These are phyloP conservation scores for Sclerotinia minor DNA, from an alignment of 2,329 filamentous ascomycete genomes.

Conservation along the genomic window DNA sequence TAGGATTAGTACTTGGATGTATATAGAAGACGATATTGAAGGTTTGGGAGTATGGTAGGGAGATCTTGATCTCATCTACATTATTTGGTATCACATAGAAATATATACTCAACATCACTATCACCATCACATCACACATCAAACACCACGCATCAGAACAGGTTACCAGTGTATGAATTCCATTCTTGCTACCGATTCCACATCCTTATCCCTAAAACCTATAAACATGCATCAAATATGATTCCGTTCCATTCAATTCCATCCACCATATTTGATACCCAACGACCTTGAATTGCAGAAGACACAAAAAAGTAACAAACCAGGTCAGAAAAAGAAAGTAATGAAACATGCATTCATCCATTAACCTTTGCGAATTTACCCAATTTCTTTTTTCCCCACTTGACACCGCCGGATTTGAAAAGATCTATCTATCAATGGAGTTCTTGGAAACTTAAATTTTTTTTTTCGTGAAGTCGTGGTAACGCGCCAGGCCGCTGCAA, in stretches of 20 bases:
- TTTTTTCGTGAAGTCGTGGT: slow-evolving; percentile 26
- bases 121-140: not conserved
- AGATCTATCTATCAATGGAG: slow-evolving; percentile 24
- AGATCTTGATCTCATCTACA: not conserved
- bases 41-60: not conserved
- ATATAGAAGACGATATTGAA: not conserved
- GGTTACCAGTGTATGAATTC: slow-evolving; percentile 3
- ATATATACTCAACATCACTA: not conserved
- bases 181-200: slow-evolving; percentile 17
- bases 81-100: not conserved
- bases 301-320: not conserved
- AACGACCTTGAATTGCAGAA: slow-evolving; percentile 4
- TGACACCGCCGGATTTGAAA: slow-evolving; percentile 28
- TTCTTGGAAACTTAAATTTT: slow-evolving; percentile 19
- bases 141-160: not conserved
- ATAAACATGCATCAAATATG: slow-evolving; percentile 16
- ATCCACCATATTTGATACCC: not conserved
- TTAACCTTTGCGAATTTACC: slow-evolving; percentile 26
- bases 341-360: slow-evolving; percentile 18
- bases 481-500: slow-evolving; percentile 6
- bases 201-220: not conserved
- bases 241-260: not conserved
- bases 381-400: slow-evolving; percentile 27
- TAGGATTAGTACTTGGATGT: not conserved
- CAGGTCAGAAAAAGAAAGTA: slow-evolving; percentile 1